Conservation (phyloP, 257 asterid species). For the Solanum lignicaule region DNA sequence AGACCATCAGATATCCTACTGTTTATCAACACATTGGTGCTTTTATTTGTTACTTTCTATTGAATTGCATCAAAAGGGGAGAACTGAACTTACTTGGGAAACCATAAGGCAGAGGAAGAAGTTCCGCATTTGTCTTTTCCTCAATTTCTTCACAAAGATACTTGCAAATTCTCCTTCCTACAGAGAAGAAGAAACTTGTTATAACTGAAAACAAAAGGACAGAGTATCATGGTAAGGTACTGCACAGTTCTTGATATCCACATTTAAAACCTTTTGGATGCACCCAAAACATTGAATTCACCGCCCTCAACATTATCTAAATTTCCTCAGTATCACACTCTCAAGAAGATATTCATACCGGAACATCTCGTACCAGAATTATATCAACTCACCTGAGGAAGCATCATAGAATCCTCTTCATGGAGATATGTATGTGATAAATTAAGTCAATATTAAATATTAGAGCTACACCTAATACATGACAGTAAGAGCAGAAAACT, state of each 20-base stretch:
- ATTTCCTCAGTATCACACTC: neutral
- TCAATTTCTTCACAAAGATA: slow-evolving; percentile 64
- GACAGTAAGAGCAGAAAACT: neutral
- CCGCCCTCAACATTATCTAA: neutral
- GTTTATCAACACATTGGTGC: neutral
- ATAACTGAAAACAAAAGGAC: neutral
- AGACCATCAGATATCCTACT: neutral
- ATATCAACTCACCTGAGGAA: neutral
- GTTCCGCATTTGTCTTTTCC: slow-evolving; percentile 88
- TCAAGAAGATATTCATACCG: neutral
- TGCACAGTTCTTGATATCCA: neutral
- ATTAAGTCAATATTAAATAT: neutral
- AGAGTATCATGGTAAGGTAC: neutral
- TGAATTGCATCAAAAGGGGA: neutral
- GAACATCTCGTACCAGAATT: neutral
- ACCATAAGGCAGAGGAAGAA: slow-evolving; percentile 91
- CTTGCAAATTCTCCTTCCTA: slow-evolving; percentile 93
- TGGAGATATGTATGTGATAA: neutral
- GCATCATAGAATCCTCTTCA: neutral
- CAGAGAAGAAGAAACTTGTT: neutral
- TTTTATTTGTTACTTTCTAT: neutral
- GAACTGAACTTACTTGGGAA: slow-evolving; percentile 60
- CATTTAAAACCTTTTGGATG: neutral
- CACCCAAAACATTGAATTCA: neutral
- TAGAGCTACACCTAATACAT: neutral